Evolutionary conservation across 2,329 filamentous ascomycete species (phyloP), one percentile per base, ranked within the genome.

Genomic region (Leptographium galeiforme): DNA sequence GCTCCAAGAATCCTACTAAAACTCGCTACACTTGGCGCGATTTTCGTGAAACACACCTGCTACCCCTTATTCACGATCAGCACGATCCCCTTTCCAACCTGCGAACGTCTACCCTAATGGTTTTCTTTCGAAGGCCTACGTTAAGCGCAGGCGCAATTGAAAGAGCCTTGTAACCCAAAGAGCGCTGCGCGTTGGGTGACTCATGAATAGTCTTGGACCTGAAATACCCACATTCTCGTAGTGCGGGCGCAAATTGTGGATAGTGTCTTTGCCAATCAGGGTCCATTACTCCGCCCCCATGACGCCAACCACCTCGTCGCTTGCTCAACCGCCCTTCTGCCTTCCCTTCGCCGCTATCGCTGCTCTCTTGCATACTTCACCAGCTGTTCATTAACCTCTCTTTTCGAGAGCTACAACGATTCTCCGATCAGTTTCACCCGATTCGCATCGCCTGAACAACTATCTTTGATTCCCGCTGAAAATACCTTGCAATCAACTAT

Each of bases 231-330:
- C 8, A 44, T 13, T 25, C 25, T 25, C 25, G 34, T 36, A n/a
- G 14, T 44, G 41, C 19, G 41, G 41, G 19, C 39, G 41, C 41
- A 44, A 12, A 34, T 13, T n/a, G 14, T 13, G 11, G 14, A 14
- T 33, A 18, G n/a, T 2, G 1, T 2, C 3, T 18, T 34, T 11
- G 34, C 56, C 56, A 57, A 57, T 56, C 53, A 55, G 16, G 13
- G 13, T 10, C 32, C 39, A 36, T 18, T 12, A 1, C 41, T 40
- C 38, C 13, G 34, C 52, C 44, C 56, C 50, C 56, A 56, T 57
- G 56, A 57, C 56, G 55, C 56, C 56, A 57, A 50, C 54, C 56
- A 45, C 53, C 48, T 38, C 44, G n/a, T 36, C 18, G 38, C 51
- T 47, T 39, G 43, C 43, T 16, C 25, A 45, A 45, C 41, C 36